These are phyloP conservation scores for Pascua guehoae DNA, from an alignment of 1,284 basidiomycete genomes.

Conservation along the genomic window DNA sequence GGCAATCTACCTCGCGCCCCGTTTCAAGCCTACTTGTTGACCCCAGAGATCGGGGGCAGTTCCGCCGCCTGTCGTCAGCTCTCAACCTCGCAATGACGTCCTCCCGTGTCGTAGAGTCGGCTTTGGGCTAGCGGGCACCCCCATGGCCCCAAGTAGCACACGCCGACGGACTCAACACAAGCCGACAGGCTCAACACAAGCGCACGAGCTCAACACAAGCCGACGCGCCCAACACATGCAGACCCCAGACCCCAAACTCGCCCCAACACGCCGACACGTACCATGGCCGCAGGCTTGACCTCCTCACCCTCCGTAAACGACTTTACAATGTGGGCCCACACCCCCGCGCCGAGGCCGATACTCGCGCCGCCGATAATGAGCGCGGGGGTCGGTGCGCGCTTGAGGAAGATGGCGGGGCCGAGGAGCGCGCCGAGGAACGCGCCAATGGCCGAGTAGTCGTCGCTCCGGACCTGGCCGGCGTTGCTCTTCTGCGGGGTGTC, in stretches of 20 bases:
- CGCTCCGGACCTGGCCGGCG: conserved; percentile 33
- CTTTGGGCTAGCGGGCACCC: no score
- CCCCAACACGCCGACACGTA: conserved; percentile 21
- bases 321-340: conserved; percentile 36
- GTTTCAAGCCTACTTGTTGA: no score
- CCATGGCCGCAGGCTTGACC: conserved; percentile 39
- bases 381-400: conserved; percentile 32
- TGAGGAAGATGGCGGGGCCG: conserved; percentile 41
- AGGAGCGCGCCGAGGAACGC: conserved; percentile 38
- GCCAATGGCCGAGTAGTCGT: conserved; percentile 48
- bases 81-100: no score
- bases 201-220: no score
- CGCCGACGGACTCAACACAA: no score
- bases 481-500: conserved; percentile 26
- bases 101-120: no score
- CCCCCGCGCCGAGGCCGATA: conserved; percentile 42
- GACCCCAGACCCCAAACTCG: not conserved
- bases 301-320: conserved; percentile 31
- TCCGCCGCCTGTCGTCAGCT: no score
- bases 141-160: no score
- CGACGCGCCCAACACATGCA: no score
- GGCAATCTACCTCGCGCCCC: no score
- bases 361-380: conserved; percentile 42
- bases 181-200: no score
- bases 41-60: no score